Evolutionary conservation across 139 green algal species (phyloP), one percentile per base, ranked within the genome.

Genomic region (Coelastrella sp.): DNA sequence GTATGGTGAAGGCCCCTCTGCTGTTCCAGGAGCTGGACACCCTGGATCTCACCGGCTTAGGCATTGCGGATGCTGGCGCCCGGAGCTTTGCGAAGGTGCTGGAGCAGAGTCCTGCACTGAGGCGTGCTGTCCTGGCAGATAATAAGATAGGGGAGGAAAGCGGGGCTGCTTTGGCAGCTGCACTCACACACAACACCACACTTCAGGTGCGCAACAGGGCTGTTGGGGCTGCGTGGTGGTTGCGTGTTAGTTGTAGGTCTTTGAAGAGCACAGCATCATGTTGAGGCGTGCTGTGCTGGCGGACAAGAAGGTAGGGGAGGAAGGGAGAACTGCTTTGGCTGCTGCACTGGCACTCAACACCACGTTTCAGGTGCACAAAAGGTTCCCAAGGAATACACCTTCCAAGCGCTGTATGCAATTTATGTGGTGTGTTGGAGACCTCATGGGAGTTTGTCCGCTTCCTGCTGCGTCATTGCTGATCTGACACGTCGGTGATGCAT

Each of bases 241-340:
- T 47, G 0, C 32, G 32, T 47, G 32, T 47, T 47, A 47, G 32
- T 47, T 47, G 32, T 47, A 47, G 32, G 32, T 47, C 32, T 47
- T 47, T 47, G 32, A 47, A 47, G 32, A 47, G 32, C 32, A 1
- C 32, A 47, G 32, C 32, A 47, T 47, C 32, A 47, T 47, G 32
- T 47, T 91, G 68, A 65, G 88, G 22, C 80, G 88, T 8, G 17
- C 66, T 23, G 73, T 83, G 58, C 73, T 91, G 88, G 80, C 88
- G 8, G 88, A 91, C 80, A 91, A 91, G 57, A 66, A 76, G 23
- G 84, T 91, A 58, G 88, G 88, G 56, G 58, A 87, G 80, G 88
- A 84, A 68, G 88, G 88, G 5, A 80, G 58, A 0, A 23, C 57
- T 14, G 80, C 80, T 5, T 11, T 56, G 11, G 23, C 74, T 81